Evolutionary conservation across 257 asterid species (phyloP).

Genomic region (Gynochthodes officinalis): DNA sequence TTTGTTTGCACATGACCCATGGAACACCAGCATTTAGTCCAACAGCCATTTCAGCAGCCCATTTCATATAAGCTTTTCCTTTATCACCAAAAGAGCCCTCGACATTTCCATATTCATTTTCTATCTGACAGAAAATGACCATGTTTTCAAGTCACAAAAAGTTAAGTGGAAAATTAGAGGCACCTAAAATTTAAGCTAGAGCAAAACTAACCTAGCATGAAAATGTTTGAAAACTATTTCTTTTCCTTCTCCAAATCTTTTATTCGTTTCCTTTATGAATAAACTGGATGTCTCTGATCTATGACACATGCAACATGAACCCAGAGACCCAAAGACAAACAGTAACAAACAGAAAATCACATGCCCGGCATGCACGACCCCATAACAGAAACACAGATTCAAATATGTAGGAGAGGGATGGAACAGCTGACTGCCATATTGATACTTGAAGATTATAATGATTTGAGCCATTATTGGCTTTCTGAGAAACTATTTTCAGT

Average conservation of each 20-base stretch:
- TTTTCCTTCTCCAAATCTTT: not conserved
- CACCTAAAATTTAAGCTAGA: not conserved
- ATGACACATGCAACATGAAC: not conserved
- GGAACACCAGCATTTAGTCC: slow-evolving; percentile 95
- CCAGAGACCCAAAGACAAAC: not conserved
- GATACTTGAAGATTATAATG: not conserved
- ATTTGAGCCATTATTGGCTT: not conserved
- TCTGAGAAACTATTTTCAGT: not conserved
- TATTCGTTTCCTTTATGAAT: not conserved
- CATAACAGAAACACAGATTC: not conserved
- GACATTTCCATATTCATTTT: slow-evolving; percentile 88
- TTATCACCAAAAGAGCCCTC: slow-evolving; percentile 66
- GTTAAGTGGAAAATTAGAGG: not conserved
- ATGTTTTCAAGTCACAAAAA: not conserved
- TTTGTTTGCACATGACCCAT: slow-evolving; percentile 96
- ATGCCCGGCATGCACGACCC: not conserved
- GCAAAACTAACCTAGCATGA: not conserved
- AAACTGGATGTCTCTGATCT: not conserved
- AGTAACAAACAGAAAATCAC: slow-evolving; percentile 5
- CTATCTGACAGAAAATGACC: slow-evolving; percentile 54
- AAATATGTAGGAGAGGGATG: not conserved
- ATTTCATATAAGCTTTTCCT: slow-evolving; percentile 70
- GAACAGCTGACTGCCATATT: not conserved
- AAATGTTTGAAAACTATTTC: not conserved
- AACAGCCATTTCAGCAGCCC: slow-evolving; percentile 97